A percentile compares a stretch with the other conserved stretches of the same genome.
Conservation (phyloP, 495 filamentous ascomycete genomes). For the Penicillium coprophilum region DNA sequence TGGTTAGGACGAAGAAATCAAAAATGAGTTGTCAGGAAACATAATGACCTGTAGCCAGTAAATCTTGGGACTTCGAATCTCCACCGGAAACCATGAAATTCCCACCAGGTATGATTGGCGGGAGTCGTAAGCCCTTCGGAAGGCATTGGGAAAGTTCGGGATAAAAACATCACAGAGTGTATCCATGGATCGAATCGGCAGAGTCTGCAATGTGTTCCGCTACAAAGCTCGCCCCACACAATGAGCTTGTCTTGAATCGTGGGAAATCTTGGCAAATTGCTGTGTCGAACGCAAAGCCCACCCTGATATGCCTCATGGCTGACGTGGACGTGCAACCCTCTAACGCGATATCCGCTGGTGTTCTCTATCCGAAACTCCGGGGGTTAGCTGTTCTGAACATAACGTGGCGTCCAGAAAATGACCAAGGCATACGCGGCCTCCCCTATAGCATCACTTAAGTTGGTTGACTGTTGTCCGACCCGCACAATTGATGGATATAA, state of each 20-base stretch:
- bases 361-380: not conserved
- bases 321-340: not conserved
- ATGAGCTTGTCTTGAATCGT: conserved; percentile 10
- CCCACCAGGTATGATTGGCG: too few relatives aligned
- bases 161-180: too few relatives aligned
- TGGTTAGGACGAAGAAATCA: conserved; percentile 5
- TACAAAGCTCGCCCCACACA: not conserved
- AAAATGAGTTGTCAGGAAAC: not conserved
- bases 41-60: too few relatives aligned
- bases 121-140: too few relatives aligned
- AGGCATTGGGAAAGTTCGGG: too few relatives aligned
- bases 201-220: not conserved
- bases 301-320: not conserved
- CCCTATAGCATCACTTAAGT: not conserved
- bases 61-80: too few relatives aligned
- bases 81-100: too few relatives aligned
- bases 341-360: not conserved
- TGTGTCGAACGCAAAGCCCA: not conserved
- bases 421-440: not conserved
- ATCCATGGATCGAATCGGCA: not conserved
- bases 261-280: not conserved
- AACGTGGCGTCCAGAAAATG: not conserved
- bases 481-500: not conserved
- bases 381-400: not conserved
- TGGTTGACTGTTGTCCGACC: not conserved